Percentiles rank a stretch among this genome's conserved stretches.
Evolutionary conservation across 2,329 filamentous ascomycete genomes (phyloP).

Genomic region (Penicillium sp.): DNA sequence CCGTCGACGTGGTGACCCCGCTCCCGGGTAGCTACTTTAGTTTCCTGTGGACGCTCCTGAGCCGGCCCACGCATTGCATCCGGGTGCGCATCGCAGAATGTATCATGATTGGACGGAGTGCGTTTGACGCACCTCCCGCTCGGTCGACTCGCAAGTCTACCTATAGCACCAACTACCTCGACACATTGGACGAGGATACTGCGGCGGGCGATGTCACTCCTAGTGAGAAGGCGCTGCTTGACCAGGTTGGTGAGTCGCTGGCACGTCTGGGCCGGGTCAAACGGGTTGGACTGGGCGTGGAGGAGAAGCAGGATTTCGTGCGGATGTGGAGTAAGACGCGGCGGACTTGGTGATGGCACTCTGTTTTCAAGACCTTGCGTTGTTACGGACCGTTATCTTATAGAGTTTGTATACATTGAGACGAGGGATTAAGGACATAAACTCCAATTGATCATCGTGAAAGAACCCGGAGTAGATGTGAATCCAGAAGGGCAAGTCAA

Average conservation of each 20-base stretch:
- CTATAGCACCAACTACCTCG: constrained; percentile 50
- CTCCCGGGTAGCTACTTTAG: constrained; percentile 70
- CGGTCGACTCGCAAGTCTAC: constrained; percentile 30
- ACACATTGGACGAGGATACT: constrained; percentile 46
- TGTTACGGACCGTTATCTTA: not conserved
- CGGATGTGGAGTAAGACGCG: constrained; percentile 62
- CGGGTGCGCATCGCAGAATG: constrained; percentile 85
- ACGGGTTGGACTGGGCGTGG: constrained; percentile 78
- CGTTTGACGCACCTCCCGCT: constrained; percentile 20
- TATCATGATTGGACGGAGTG: constrained; percentile 45
- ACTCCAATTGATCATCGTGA: not conserved
- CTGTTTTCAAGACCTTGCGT: not conserved
- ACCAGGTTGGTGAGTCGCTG: constrained; percentile 79
- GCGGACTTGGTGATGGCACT: constrained; percentile 28
- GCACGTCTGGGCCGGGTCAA: constrained; percentile 87
- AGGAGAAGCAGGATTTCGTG: constrained; percentile 82
- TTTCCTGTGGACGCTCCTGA: constrained; percentile 86
- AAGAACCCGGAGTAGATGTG: not conserved
- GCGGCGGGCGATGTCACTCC: constrained; percentile 36
- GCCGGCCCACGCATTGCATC: constrained; percentile 83
- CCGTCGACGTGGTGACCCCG: constrained; percentile 86
- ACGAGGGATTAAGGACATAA: not conserved
- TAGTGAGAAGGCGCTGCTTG: constrained; percentile 71
- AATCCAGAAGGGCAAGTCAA: not conserved
- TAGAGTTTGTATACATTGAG: not conserved